A percentile compares a stretch with the other conserved stretches of the same genome.
These are phyloP conservation scores for Pseudognaphalium luteoalbum DNA, from an alignment of 129 eudicot genomes.

Conservation along the genomic window DNA sequence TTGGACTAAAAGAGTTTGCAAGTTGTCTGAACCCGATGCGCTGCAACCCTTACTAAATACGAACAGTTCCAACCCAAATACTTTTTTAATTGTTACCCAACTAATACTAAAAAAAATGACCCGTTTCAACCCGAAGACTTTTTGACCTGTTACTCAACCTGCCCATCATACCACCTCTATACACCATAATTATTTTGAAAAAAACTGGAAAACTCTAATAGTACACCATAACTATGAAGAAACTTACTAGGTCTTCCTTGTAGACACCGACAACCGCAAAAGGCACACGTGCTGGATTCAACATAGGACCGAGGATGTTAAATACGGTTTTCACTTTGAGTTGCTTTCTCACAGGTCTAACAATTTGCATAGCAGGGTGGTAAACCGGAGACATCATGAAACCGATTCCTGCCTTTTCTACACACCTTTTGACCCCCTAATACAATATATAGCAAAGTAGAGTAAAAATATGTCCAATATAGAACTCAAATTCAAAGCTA, in stretches of 20 bases:
- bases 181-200: neutral
- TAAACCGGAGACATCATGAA: slow-evolving; percentile 91
- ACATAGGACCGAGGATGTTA: slow-evolving; percentile 87
- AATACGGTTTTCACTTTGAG: slow-evolving; percentile 92
- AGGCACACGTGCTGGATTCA: slow-evolving; percentile 90
- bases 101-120: too few species aligned
- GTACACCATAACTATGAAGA: neutral
- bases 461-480: neutral
- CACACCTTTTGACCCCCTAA: slow-evolving; percentile 80
- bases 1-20: too few species aligned
- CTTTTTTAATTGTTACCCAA: too few species aligned
- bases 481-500: too few species aligned
- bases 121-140: neutral
- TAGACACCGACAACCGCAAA: slow-evolving; percentile 94
- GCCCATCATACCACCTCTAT: slow-evolving; percentile 12
- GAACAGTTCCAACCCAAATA: neutral
- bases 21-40: neutral
- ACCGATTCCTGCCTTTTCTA: slow-evolving; percentile 77
- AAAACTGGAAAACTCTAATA: neutral
- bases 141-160: too few species aligned
- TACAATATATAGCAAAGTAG: slow-evolving; percentile 1
- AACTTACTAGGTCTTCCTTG: slow-evolving; percentile 78
- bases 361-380: slow-evolving; percentile 94
- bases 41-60: neutral
- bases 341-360: slow-evolving; percentile 79